Evolutionary conservation across 208 protist species (phyloP).

Genomic region (Lotmaria passim): DNA sequence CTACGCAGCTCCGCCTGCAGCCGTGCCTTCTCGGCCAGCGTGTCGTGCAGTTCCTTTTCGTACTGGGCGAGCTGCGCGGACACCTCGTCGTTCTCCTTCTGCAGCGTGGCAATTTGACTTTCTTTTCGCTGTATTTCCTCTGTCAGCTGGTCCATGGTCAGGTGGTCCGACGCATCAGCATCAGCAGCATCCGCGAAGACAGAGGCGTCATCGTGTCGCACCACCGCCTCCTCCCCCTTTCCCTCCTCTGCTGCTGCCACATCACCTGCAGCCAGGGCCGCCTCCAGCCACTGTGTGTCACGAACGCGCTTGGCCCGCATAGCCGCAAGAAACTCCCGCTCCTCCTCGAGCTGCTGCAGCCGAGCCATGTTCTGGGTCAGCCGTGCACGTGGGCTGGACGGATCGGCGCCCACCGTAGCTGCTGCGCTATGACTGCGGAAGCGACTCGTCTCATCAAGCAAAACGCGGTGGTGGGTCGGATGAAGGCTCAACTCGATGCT

Average conservation of each 20-base stretch:
- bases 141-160: constrained; percentile 23
- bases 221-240: not conserved
- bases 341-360: constrained; percentile 37
- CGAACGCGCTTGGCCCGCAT: constrained; percentile 31
- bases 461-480: no score
- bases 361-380: constrained; percentile 21
- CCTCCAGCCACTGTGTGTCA: constrained; percentile 23
- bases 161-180: constrained; percentile 7
- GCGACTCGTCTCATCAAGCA: no score
- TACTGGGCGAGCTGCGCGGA: constrained; percentile 39
- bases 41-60: constrained; percentile 33
- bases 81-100: constrained; percentile 49
- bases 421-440: no score
- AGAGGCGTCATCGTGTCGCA: not conserved
- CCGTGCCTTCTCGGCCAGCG: constrained; percentile 29
- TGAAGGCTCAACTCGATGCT: not conserved
- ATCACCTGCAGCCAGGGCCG: not conserved
- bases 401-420: no score
- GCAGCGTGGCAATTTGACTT: constrained; percentile 33
- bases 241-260: not conserved
- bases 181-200: not conserved
- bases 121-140: constrained; percentile 35
- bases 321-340: constrained; percentile 33
- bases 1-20: constrained; percentile 53
- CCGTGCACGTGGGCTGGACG: constrained; percentile 1